phyloP scores from a whole-genome alignment of 108 stramenopile species.

The Cyclostephanos invisitatus region DNA sequence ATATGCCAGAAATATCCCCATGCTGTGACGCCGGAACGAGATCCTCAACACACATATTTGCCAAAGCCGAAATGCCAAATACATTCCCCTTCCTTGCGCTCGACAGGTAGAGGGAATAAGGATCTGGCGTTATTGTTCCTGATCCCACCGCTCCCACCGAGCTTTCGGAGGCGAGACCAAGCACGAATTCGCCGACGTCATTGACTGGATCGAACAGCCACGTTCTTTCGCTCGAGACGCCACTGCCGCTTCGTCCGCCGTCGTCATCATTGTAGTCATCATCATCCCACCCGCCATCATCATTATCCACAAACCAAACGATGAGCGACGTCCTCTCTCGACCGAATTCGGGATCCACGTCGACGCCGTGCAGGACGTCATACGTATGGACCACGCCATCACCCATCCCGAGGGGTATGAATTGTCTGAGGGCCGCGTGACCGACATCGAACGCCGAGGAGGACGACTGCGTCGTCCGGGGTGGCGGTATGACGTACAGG shows the following conservation, averaged over 20 bases:
- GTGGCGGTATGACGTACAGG: conserved; percentile 53
- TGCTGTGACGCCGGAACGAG: conserved; percentile 17
- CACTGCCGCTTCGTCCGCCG: neutral
- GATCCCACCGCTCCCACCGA: conserved; percentile 8
- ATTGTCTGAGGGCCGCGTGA: conserved; percentile 60
- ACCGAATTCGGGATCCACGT: conserved; percentile 58
- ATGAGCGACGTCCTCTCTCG: conserved; percentile 67
- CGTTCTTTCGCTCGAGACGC: neutral
- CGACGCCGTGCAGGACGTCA: conserved; percentile 78
- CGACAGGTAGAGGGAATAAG: conserved; percentile 49
- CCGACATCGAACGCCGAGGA: conserved; percentile 17
- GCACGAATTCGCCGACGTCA: conserved; percentile 69
- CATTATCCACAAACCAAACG: conserved; percentile 61
- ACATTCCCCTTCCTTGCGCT: conserved; percentile 61
- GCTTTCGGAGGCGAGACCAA: conserved; percentile 58
- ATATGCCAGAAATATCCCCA: conserved; percentile 5
- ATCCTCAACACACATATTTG: conserved; percentile 51
- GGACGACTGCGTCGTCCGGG: neutral
- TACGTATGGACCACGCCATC: conserved; percentile 75
- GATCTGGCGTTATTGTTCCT: neutral
- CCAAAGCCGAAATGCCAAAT: conserved; percentile 65
- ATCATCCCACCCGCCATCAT: neutral
- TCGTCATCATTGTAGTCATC: neutral
- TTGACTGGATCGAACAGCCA: conserved; percentile 54
- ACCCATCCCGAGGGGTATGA: conserved; percentile 59